Base-by-base conservation (phyloP, 2,329 filamentous ascomycete species). In the Alternaria sp. region DNA sequence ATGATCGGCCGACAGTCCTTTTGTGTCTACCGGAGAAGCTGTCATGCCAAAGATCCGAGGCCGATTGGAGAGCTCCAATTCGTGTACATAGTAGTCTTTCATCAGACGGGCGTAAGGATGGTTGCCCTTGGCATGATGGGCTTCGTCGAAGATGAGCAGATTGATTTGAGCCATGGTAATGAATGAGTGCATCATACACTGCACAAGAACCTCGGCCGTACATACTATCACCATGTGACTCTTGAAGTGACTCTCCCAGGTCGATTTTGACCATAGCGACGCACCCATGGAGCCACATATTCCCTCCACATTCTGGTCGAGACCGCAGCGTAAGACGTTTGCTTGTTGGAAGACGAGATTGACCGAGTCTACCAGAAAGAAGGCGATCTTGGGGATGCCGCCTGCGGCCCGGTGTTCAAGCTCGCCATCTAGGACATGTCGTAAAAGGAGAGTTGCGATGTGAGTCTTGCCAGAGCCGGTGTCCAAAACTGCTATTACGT, bases 391-490 rank as follows among this genome's bases (percentile, higher is more conserved):
- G 36, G 81, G 85, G 0, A 80, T 71, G n/a, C 82, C 82, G 2
- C 89, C 90, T 2, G 78, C 69, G 0, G 81, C 83, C 37, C 93
- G 86, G 63, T 87, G 80, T 61, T 91, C 88, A 1, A 97, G 79
- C 74, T 99, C 95, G 58, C 89, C 81, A 37, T 92, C 87, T 29
- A 98, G 83, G 9, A 87, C 84, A 74, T 96, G 86, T 37, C 88
- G 87, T 24, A 98, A 83, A 5, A 99, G 83, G 3, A 98, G 83
- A 1, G 92, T 93, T 0, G 95, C 93, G 67, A 99, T 97, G n/a
- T 97, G 82, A 0, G 95, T 99, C 79, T 99, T 99, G 2, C 95
- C 95, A 3, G 92, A 93, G 11, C 95, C 92, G n/a, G 94, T 97
- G 71, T 96, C 93, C 1, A 98, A 84, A 1, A 99, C 95, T 0